Evolutionary conservation across 2,329 filamentous ascomycete species (phyloP), one percentile per base, ranked within the genome.

Genomic region (Pseudopithomyces maydicus): DNA sequence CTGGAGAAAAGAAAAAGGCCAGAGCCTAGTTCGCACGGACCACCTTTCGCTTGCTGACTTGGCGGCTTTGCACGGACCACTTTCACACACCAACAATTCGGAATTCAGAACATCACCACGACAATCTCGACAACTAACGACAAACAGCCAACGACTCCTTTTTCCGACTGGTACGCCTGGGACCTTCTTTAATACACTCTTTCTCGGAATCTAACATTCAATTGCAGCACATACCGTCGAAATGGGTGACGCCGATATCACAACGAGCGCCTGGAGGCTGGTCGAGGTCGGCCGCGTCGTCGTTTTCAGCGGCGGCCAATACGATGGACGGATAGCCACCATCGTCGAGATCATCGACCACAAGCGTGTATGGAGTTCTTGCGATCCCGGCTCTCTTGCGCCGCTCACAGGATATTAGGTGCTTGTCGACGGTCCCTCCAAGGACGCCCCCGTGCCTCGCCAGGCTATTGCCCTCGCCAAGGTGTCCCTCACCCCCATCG

Each of bases 321-420:
- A 83, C 84, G 84, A 85, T 72, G 93, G 93, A 84, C 91, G 91
- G 80, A 88, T 98, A 75, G 96, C 93, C 76, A 85, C 89, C 76
- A 94, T 99, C 78, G 92, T 97, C 82, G 94, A 99, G 89, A 98
- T 99, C 82, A 95, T 99, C 84, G 95, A 99, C 85, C 94, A 99
- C 90, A 97, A 97, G 88, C 92, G 95, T 84, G 95, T 99, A 96
- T 80, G 95, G 92, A 78, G 53, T 55, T 17, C 48, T 51, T 56
- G 60, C 58, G 54, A 57, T 53, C 50, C 54, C 45, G 60, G 48
- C 54, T 65, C 42, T 46, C 56, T 64, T 58, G 64, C 64, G 67
- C 59, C 54, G 59, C 72, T 74, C 61, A 77, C 67, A 63, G 48
- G 65, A 38, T 60, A 74, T 66, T 80, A 99, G 95, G 91, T 92